Evolutionary conservation across 2,329 filamentous ascomycete genomes (phyloP).

Genomic region (Botrytis galanthina): DNA sequence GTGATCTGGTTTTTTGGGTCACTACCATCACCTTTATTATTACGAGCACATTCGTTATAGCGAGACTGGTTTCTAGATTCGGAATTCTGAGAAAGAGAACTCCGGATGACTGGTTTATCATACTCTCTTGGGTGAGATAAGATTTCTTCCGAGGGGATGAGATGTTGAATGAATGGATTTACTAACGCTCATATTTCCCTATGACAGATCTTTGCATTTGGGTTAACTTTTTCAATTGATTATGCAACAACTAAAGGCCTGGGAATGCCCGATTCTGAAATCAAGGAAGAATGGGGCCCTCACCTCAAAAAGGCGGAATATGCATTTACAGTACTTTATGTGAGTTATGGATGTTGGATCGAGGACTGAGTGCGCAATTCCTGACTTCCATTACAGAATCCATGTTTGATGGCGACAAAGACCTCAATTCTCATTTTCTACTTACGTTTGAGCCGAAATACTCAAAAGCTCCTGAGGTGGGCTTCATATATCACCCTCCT

Average conservation of each 20-base stretch:
- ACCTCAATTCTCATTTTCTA: slow-evolving; percentile 93
- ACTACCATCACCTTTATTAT: slow-evolving; percentile 67
- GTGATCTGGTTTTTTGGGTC: slow-evolving; percentile 64
- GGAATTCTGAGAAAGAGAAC: slow-evolving; percentile 69
- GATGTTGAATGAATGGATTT: background rate
- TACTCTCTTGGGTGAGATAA: slow-evolving; percentile 66
- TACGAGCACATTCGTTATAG: slow-evolving; percentile 70
- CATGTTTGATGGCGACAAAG: slow-evolving; percentile 86
- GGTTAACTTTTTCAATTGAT: slow-evolving; percentile 64
- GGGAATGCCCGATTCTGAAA: slow-evolving; percentile 64
- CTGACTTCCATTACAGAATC: slow-evolving; percentile 58
- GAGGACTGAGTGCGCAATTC: background rate
- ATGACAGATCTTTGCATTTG: slow-evolving; percentile 56
- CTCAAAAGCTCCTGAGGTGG: slow-evolving; percentile 71
- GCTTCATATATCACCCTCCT: slow-evolving; percentile 77
- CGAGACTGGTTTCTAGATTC: slow-evolving; percentile 70
- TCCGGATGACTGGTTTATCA: slow-evolving; percentile 79
- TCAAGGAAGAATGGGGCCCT: slow-evolving; percentile 49
- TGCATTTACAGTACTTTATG: slow-evolving; percentile 62
- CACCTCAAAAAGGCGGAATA: slow-evolving; percentile 60
- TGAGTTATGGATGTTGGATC: slow-evolving; percentile 39
- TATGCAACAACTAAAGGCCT: slow-evolving; percentile 63
- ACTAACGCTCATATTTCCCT: background rate
- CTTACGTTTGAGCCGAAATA: slow-evolving; percentile 74
- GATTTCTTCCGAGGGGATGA: background rate